phyloP scores from a whole-genome alignment of 768 basidiomycete species.

The Clitopilus passeckerianus region DNA sequence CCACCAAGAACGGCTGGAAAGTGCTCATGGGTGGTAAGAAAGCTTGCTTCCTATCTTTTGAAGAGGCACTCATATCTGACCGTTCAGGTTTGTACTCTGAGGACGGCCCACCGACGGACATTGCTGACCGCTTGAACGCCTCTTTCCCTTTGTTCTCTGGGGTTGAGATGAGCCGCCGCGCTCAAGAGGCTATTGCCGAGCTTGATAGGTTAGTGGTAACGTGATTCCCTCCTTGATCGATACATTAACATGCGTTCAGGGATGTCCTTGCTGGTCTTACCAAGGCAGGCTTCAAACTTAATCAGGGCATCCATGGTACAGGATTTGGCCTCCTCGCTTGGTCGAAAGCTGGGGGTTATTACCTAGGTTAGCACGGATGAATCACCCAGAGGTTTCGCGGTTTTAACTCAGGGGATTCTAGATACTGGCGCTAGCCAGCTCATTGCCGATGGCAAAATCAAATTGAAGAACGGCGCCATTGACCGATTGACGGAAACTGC shows the following conservation, averaged over 20 bases:
- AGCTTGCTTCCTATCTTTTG: neutral
- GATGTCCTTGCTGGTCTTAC: conserved; percentile 33
- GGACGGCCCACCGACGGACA: conserved; percentile 37
- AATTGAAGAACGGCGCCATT: conserved; percentile 61
- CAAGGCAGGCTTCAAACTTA: conserved; percentile 40
- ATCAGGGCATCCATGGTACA: conserved; percentile 32
- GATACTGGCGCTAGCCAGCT: conserved; percentile 57
- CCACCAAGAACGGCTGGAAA: conserved; percentile 30
- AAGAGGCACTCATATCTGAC: neutral
- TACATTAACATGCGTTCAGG: conserved; percentile 9
- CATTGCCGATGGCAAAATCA: conserved; percentile 66
- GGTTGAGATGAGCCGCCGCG: conserved; percentile 13
- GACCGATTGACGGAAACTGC: conserved; percentile 36
- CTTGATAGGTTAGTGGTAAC: conserved; percentile 26
- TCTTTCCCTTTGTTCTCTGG: conserved; percentile 31
- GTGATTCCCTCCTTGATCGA: neutral
- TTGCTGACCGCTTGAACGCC: conserved; percentile 41
- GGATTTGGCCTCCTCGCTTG: conserved; percentile 27
- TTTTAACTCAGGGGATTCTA: conserved; percentile 10
- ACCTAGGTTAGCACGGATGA: conserved; percentile 22
- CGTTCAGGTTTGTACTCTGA: conserved; percentile 34
- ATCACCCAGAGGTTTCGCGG: too few relatives aligned
- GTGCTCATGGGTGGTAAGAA: conserved; percentile 19
- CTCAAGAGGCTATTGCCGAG: conserved; percentile 18
- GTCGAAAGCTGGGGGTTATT: conserved; percentile 30